A percentile compares a stretch with the other conserved stretches of the same genome.
Evolutionary conservation across 202 grass and related monocot species (phyloP).

Genomic region (Panicum virgatum): DNA sequence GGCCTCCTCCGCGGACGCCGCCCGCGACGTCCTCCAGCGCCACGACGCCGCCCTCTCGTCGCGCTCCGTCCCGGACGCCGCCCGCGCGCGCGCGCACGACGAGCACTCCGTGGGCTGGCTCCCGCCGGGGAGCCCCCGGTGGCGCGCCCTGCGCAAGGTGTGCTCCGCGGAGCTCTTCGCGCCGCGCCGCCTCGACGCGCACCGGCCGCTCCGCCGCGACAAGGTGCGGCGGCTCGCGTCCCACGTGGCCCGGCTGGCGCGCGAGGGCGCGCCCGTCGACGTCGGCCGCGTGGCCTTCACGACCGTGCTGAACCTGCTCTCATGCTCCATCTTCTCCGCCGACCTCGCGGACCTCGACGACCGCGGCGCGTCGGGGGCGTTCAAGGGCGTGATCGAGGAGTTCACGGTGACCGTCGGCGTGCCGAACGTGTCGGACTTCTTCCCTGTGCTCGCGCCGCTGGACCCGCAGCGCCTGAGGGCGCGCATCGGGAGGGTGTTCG

Average conservation of each 20-base stretch:
- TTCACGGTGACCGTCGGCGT: background rate
- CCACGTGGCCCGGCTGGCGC: conserved; percentile 29
- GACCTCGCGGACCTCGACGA: conserved; percentile 38
- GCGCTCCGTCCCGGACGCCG: conserved; percentile 37
- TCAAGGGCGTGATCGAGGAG: conserved; percentile 36
- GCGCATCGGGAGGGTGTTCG: background rate
- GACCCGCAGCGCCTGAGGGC: conserved; percentile 33
- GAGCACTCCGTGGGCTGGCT: conserved; percentile 29
- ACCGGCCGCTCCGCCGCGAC: conserved; percentile 31
- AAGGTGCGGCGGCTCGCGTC: conserved; percentile 43
- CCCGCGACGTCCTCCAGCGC: conserved; percentile 49
- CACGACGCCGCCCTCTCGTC: conserved; percentile 41
- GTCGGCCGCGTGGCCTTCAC: conserved; percentile 41
- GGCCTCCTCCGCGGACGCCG: conserved; percentile 48
- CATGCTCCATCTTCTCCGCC: conserved; percentile 50
- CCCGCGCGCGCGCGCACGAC: background rate
- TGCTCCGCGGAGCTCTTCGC: conserved; percentile 63
- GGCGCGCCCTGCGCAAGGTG: conserved; percentile 50
- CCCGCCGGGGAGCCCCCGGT: conserved; percentile 14
- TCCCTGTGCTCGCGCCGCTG: conserved; percentile 19
- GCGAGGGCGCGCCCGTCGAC: conserved; percentile 25
- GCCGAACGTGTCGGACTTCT: conserved; percentile 40
- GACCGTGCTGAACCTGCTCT: conserved; percentile 49
- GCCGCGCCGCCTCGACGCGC: conserved; percentile 36
- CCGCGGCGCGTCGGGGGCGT: conserved; percentile 9